Conservation (phyloP, 108 stramenopile genomes). For the Cyclotella sp. region DNA sequence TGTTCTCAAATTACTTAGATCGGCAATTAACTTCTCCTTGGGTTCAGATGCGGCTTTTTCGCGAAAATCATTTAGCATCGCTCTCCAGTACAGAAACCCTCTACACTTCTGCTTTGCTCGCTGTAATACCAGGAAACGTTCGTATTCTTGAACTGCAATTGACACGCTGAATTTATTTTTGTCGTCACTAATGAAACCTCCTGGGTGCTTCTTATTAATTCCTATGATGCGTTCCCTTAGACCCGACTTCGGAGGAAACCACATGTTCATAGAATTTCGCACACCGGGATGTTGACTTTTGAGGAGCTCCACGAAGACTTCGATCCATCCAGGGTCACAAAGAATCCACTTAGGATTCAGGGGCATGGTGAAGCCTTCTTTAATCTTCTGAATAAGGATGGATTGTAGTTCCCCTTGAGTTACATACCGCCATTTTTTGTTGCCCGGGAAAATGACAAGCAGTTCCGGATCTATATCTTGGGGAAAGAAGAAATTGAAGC, state of each 20-base stretch:
- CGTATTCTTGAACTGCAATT: slow-evolving; percentile 36
- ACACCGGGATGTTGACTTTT: slow-evolving; percentile 43
- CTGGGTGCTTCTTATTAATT: slow-evolving; percentile 53
- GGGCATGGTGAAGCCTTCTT: slow-evolving; percentile 60
- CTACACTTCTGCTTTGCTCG: slow-evolving; percentile 17
- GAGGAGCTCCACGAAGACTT: slow-evolving; percentile 66
- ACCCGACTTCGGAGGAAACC: slow-evolving; percentile 63
- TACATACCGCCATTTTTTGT: slow-evolving; percentile 54
- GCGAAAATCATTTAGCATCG: no score
- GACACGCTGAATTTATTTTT: neutral
- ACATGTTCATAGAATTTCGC: slow-evolving; percentile 49
- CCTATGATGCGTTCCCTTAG: slow-evolving; percentile 66
- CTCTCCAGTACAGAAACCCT: neutral
- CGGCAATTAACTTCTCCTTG: no score
- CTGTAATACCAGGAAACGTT: slow-evolving; percentile 27
- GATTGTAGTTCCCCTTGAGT: slow-evolving; percentile 41
- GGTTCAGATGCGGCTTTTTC: no score
- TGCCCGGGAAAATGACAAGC: slow-evolving; percentile 47
- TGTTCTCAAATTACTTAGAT: no score
- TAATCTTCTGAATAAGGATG: slow-evolving; percentile 50
- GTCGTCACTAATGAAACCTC: slow-evolving; percentile 46
- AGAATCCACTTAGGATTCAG: slow-evolving; percentile 67
- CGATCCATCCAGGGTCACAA: slow-evolving; percentile 56
- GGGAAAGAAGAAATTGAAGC: slow-evolving; percentile 71
- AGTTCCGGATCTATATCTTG: slow-evolving; percentile 66